A percentile compares a stretch with the other conserved stretches of the same genome.
Conservation (phyloP, 1,284 basidiomycete species). For the Schizophyllum amplum region DNA sequence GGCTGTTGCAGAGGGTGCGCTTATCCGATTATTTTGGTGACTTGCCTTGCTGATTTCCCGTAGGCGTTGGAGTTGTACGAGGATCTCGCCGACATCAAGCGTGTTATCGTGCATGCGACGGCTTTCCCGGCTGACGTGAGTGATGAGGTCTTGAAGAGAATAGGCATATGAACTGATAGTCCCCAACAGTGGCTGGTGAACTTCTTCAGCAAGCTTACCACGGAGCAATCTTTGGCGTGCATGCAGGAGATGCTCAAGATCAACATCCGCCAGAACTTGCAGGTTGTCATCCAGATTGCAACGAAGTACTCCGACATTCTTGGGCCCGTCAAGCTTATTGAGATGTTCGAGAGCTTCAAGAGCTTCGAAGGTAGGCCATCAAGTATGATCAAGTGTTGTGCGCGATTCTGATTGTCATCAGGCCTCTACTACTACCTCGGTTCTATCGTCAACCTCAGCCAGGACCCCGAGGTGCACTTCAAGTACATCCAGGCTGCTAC, state of each 20-base stretch:
- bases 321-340: constrained; percentile 94
- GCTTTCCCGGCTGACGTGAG: constrained; percentile 79
- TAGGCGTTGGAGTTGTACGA: constrained; percentile 98
- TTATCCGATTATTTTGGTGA: neutral
- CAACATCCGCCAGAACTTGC: constrained; percentile 97
- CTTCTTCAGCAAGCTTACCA: constrained; percentile 96
- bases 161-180: constrained; percentile 7
- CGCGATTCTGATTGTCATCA: constrained; percentile 16
- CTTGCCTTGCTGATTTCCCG: constrained; percentile 1
- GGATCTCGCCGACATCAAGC: constrained; percentile 96
- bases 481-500: constrained; percentile 99
- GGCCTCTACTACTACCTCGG: constrained; percentile 98
- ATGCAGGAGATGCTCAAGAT: constrained; percentile 96
- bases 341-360: constrained; percentile 99
- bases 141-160: constrained; percentile 8
- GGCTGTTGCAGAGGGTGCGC: constrained; percentile 82
- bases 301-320: constrained; percentile 99
- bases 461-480: constrained; percentile 98
- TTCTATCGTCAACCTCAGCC: constrained; percentile 94
- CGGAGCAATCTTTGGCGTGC: constrained; percentile 97
- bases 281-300: constrained; percentile 95
- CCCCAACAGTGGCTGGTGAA: constrained; percentile 82
- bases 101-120: constrained; percentile 91
- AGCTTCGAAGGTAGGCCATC: constrained; percentile 81
- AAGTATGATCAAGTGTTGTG: neutral